Conservation (phyloP, 768 basidiomycete species). For the Kwoniella europaea region DNA sequence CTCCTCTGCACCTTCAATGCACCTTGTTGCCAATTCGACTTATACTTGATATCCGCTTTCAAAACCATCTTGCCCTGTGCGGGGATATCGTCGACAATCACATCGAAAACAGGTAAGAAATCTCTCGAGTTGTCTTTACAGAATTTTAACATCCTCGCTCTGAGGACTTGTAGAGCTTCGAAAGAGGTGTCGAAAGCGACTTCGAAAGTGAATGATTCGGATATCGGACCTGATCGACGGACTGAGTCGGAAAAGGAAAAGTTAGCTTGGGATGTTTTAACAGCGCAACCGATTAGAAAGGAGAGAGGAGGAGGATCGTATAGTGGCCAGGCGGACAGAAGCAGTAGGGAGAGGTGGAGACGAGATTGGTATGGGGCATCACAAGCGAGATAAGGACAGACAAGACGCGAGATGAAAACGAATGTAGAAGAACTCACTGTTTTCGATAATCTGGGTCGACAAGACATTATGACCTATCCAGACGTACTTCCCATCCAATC, state of each 20-base stretch:
- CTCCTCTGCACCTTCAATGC: slow-evolving; percentile 72
- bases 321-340: no score
- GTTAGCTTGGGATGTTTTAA: background rate
- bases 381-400: no score
- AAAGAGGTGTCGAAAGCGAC: slow-evolving; percentile 78
- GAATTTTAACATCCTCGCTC: slow-evolving; percentile 79
- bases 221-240: slow-evolving; percentile 66
- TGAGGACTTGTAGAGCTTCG: slow-evolving; percentile 76
- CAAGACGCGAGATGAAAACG: no score
- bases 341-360: no score
- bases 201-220: slow-evolving; percentile 80
- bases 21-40: slow-evolving; percentile 81
- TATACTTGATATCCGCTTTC: slow-evolving; percentile 77
- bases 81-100: slow-evolving; percentile 68
- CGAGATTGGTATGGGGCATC: no score
- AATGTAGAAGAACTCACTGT: slow-evolving; percentile 22
- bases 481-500: slow-evolving; percentile 57
- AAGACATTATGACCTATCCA: slow-evolving; percentile 59
- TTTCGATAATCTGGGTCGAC: slow-evolving; percentile 58
- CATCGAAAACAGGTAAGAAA: slow-evolving; percentile 74
- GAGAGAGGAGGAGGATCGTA: background rate
- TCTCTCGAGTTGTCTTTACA: slow-evolving; percentile 73
- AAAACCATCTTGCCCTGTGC: slow-evolving; percentile 78
- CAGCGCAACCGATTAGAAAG: background rate
- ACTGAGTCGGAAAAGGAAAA: slow-evolving; percentile 32